phyloP scores from a whole-genome alignment of 2,329 filamentous ascomycete species.

The Harringtonia lauricola region DNA sequence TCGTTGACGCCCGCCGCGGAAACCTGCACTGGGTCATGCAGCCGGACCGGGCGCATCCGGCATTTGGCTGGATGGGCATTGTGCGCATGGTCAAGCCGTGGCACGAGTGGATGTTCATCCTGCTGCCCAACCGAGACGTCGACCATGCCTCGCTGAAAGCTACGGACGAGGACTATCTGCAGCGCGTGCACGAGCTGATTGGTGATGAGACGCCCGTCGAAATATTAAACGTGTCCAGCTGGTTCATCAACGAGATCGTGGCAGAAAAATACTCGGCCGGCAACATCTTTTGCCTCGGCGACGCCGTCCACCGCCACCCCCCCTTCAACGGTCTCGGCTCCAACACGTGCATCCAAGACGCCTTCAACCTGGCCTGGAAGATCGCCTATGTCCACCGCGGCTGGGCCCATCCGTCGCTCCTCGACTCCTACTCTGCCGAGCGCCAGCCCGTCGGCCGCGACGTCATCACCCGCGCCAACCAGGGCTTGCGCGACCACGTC shows the following conservation, averaged over 20 bases:
- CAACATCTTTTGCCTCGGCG: constrained; percentile 38
- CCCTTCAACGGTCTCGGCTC: constrained; percentile 45
- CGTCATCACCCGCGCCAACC: constrained; percentile 44
- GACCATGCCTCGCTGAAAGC: constrained; percentile 17
- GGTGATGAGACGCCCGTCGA: constrained; percentile 42
- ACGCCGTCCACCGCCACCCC: constrained; percentile 47
- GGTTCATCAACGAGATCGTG: constrained; percentile 51
- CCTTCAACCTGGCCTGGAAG: constrained; percentile 46
- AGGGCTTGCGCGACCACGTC: constrained; percentile 40
- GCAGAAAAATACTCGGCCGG: constrained; percentile 39
- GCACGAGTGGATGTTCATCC: constrained; percentile 50
- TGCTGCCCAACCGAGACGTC: constrained; percentile 36
- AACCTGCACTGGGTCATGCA: constrained; percentile 52
- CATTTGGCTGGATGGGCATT: constrained; percentile 37
- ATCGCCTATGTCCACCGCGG: constrained; percentile 30
- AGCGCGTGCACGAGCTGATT: constrained; percentile 35
- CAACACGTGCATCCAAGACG: constrained; percentile 48
- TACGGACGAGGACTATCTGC: constrained; percentile 1
- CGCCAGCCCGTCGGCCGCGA: constrained; percentile 36
- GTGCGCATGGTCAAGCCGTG: constrained; percentile 53
- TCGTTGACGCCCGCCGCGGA: constrained; percentile 37
- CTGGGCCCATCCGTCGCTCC: constrained; percentile 23
- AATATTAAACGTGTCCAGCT: constrained; percentile 42
- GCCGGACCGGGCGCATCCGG: constrained; percentile 38
- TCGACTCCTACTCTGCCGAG: constrained; percentile 32